phyloP scores from a whole-genome alignment of 2,329 filamentous ascomycete genomes.

The Pseudovirgaria hyperparasitica region DNA sequence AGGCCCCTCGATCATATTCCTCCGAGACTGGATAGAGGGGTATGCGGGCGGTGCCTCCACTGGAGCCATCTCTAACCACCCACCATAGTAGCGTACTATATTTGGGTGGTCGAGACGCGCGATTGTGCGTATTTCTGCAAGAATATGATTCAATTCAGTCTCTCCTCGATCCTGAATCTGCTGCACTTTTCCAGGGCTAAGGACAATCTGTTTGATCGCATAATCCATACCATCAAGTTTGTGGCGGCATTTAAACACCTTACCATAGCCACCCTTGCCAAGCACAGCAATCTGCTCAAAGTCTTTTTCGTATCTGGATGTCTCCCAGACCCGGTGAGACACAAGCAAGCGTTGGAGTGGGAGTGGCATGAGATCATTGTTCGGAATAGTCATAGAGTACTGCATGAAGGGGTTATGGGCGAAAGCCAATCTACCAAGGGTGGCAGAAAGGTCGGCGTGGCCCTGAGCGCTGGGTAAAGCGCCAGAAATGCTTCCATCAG shows the following conservation, averaged over 20 bases:
- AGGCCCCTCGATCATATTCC: too few species aligned
- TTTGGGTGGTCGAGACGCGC: constrained; percentile 52
- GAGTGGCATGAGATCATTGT: too few species aligned
- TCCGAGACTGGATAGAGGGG: constrained; percentile 1
- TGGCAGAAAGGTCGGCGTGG: too few species aligned
- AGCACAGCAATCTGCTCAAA: constrained; percentile 35
- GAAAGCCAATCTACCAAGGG: too few species aligned
- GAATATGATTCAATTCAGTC: constrained; percentile 41
- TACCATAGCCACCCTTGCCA: constrained; percentile 53
- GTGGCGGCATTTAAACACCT: constrained; percentile 49
- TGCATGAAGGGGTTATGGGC: too few species aligned
- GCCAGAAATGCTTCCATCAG: too few species aligned
- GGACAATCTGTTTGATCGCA: constrained; percentile 52
- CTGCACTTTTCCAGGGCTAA: constrained; percentile 39
- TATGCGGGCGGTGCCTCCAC: constrained; percentile 8
- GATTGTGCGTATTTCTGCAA: constrained; percentile 49
- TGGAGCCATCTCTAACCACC: constrained; percentile 45
- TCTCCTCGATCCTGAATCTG: constrained; percentile 39
- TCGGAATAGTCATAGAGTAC: too few species aligned
- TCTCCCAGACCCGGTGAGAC: constrained; percentile 17
- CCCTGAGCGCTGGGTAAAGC: too few species aligned
- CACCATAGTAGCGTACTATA: constrained; percentile 52
- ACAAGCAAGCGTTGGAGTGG: constrained; percentile 10
- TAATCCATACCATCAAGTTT: constrained; percentile 50
- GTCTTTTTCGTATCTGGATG: constrained; percentile 19